A percentile compares a stretch with the other conserved stretches of the same genome.
Evolutionary conservation across 129 eudicot genomes (phyloP).

Genomic region (Arctium minus): DNA sequence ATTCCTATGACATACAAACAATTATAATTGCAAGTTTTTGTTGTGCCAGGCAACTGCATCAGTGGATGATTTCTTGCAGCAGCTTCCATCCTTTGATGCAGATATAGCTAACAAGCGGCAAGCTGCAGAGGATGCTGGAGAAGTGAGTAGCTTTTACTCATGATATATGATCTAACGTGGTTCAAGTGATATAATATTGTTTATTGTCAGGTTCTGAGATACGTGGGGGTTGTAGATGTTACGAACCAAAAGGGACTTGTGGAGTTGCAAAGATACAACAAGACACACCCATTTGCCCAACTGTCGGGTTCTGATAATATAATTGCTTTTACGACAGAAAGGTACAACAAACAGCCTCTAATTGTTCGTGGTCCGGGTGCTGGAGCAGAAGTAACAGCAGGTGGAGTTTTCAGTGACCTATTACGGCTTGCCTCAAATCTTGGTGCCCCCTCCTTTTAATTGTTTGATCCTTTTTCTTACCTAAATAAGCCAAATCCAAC

Average conservation of each 20-base stretch:
- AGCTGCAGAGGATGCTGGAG: constrained; percentile 83
- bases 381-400: constrained; percentile 98
- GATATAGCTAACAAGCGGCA: constrained; percentile 59
- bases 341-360: constrained; percentile 85
- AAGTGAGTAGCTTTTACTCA: constrained; percentile 49
- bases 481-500: constrained; percentile 2
- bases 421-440: constrained; percentile 91
- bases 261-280: constrained; percentile 71
- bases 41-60: constrained; percentile 56
- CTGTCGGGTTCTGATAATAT: constrained; percentile 98
- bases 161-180: neutral
- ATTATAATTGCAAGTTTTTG: neutral
- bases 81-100: constrained; percentile 74
- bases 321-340: constrained; percentile 83
- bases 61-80: constrained; percentile 78
- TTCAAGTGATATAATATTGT: neutral
- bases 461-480: neutral
- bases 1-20: neutral
- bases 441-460: constrained; percentile 82
- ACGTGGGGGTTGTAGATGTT: constrained; percentile 97
- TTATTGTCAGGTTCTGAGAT: constrained; percentile 67
- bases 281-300: constrained; percentile 92
- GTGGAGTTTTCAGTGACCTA: constrained; percentile 93
- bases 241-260: constrained; percentile 69
- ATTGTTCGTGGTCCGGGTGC: constrained; percentile 99